Conservation (phyloP, 2,329 filamentous ascomycete species). For the Ploettnerulaceae sp. region DNA sequence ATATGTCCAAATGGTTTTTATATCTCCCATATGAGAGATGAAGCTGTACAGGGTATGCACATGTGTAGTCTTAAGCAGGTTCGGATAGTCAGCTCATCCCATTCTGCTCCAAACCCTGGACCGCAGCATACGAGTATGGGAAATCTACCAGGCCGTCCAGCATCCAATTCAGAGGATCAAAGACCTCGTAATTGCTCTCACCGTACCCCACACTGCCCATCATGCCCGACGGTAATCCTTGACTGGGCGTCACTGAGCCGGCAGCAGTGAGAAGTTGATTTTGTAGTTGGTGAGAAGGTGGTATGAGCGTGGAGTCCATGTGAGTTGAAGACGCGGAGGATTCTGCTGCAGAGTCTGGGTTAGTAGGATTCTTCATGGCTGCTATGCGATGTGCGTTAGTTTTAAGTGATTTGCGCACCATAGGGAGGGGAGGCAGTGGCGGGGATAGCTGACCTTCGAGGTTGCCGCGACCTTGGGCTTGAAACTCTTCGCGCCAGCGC, state of each 20-base stretch:
- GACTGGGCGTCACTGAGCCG: slow-evolving; percentile 23
- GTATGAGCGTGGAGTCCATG: slow-evolving; percentile 55
- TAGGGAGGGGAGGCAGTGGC: background rate
- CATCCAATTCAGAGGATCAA: slow-evolving; percentile 92
- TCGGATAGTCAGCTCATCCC: slow-evolving; percentile 11
- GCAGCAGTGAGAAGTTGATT: slow-evolving; percentile 26
- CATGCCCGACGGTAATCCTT: slow-evolving; percentile 26
- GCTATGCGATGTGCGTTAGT: slow-evolving; percentile 36
- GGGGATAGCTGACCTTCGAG: slow-evolving; percentile 58
- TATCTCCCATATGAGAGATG: too few relatives aligned
- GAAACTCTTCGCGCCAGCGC: slow-evolving; percentile 78
- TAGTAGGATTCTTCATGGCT: slow-evolving; percentile 81
- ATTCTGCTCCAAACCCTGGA: slow-evolving; percentile 42
- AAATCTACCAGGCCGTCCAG: slow-evolving; percentile 80
- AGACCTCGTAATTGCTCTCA: slow-evolving; percentile 76
- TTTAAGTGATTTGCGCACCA: slow-evolving; percentile 1
- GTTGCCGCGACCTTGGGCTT: slow-evolving; percentile 62
- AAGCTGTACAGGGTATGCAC: too few relatives aligned
- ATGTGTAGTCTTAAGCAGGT: too few relatives aligned
- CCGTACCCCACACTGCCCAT: slow-evolving; percentile 47
- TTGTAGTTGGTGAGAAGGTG: slow-evolving; percentile 32
- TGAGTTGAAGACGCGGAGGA: slow-evolving; percentile 65
- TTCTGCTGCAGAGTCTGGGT: slow-evolving; percentile 73
- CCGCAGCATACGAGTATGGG: slow-evolving; percentile 61
- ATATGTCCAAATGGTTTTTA: too few relatives aligned